Conservation (phyloP, 768 basidiomycete genomes). For the Boletales sp. region DNA sequence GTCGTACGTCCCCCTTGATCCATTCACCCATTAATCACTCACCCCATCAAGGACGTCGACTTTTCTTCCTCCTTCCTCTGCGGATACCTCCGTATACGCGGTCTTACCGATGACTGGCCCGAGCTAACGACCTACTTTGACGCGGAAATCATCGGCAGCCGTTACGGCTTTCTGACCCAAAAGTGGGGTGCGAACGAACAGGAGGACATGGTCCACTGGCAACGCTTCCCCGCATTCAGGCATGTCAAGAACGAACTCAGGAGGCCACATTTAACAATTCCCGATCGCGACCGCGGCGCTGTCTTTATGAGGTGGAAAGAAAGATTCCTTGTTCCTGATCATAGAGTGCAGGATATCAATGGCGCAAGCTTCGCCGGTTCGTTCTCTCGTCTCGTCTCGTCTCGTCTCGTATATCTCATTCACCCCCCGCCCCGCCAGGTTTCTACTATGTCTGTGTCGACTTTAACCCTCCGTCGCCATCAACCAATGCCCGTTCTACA, state of each 20-base stretch:
- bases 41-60: constrained; percentile 71
- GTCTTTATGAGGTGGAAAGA: constrained; percentile 99
- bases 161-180: constrained; percentile 87
- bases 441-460: constrained; percentile 97
- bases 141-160: constrained; percentile 90
- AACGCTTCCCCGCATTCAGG: constrained; percentile 86
- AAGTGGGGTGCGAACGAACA: constrained; percentile 89
- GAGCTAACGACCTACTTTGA: constrained; percentile 96
- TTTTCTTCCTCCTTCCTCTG: constrained; percentile 81
- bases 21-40: constrained; percentile 1
- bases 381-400: constrained; percentile 31
- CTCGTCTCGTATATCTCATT: constrained; percentile 9
- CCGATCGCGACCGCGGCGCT: constrained; percentile 71
- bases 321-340: constrained; percentile 92
- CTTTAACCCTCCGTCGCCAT: constrained; percentile 63
- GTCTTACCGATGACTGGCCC: constrained; percentile 91
- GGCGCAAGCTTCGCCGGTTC: constrained; percentile 93
- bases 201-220: constrained; percentile 94
- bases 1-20: constrained; percentile 56
- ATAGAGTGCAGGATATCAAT: constrained; percentile 89
- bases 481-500: constrained; percentile 30
- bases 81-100: constrained; percentile 90
- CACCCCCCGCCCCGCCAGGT: constrained; percentile 40
- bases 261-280: constrained; percentile 73
- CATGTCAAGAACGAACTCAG: constrained; percentile 77